Conservation (phyloP, 345 rosid species). For the Ceriops decandra region DNA sequence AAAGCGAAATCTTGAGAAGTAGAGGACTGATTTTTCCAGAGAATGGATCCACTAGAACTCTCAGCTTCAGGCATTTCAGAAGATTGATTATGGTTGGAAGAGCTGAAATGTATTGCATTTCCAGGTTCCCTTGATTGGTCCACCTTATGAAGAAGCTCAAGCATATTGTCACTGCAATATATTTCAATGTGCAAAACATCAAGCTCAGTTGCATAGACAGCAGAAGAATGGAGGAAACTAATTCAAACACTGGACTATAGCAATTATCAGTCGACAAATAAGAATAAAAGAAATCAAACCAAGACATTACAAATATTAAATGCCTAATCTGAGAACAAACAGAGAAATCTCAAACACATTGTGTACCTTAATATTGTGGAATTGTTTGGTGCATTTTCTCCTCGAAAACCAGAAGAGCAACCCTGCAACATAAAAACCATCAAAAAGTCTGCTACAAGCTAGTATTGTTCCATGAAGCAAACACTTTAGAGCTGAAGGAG, state of each 20-base stretch:
- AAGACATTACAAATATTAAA: conserved; percentile 1
- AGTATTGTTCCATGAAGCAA: neutral
- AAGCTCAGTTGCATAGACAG: neutral
- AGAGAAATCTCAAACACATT: neutral
- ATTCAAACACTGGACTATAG: neutral
- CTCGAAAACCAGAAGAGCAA: conserved; percentile 35
- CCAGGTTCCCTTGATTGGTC: conserved; percentile 54
- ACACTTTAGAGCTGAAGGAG: neutral
- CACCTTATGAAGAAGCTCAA: conserved; percentile 90
- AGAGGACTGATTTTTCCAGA: conserved; percentile 51
- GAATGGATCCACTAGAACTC: conserved; percentile 50
- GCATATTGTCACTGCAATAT: conserved; percentile 69
- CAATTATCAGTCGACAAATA: neutral
- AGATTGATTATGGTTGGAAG: conserved; percentile 38
- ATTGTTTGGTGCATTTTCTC: conserved; percentile 39
- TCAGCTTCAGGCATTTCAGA: conserved; percentile 47
- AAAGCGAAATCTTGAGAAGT: conserved; percentile 74
- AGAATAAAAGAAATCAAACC: neutral
- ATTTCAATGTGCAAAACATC: neutral
- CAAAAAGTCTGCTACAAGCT: neutral
- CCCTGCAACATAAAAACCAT: conserved; percentile 28
- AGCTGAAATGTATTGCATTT: conserved; percentile 40
- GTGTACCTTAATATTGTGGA: conserved; percentile 51
- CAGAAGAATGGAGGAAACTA: neutral
- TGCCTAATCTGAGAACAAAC: neutral